A percentile compares a stretch with the other conserved stretches of the same genome.
Evolutionary conservation across 495 filamentous ascomycete genomes (phyloP).

Genomic region (Aspergillus homomorphus): DNA sequence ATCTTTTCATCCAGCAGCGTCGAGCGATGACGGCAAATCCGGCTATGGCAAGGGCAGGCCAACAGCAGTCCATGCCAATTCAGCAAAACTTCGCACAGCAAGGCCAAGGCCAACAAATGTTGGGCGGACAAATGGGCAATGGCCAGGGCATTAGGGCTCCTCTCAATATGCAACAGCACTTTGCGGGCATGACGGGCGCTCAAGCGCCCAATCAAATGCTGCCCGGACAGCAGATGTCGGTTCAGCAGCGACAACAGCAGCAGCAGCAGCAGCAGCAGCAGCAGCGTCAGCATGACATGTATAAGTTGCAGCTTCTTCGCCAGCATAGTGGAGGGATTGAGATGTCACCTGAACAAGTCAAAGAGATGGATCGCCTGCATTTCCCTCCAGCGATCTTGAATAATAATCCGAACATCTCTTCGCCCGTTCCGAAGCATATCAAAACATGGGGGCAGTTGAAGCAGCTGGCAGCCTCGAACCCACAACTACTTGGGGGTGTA

Average conservation of each 20-base stretch:
- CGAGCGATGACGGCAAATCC: constrained; percentile 28
- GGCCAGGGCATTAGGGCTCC: constrained; percentile 34
- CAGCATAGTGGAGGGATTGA: constrained; percentile 41
- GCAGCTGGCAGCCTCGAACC: constrained; percentile 53
- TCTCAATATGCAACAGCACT: constrained; percentile 32
- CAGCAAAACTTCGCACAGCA: constrained; percentile 33
- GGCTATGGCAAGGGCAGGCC: constrained; percentile 24
- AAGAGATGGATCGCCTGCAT: constrained; percentile 45
- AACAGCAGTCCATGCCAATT: constrained; percentile 28
- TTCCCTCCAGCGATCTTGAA: constrained; percentile 42
- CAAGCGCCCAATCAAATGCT: constrained; percentile 31
- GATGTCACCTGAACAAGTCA: constrained; percentile 43
- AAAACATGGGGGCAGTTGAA: constrained; percentile 75
- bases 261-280: constrained; percentile 34
- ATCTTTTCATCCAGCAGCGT: constrained; percentile 37
- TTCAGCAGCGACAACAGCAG: constrained; percentile 33
- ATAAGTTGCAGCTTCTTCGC: constrained; percentile 36
- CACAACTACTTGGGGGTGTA: constrained; percentile 36
- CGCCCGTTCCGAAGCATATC: constrained; percentile 54
- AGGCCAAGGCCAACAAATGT: constrained; percentile 38
- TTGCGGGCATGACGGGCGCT: constrained; percentile 32
- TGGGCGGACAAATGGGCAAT: constrained; percentile 37
- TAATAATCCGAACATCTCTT: constrained; percentile 29
- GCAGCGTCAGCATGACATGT: constrained; percentile 36
- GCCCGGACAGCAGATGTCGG: constrained; percentile 36